phyloP scores from a whole-genome alignment of 2,329 filamentous ascomycete species.

The Diaporthe batatas region DNA sequence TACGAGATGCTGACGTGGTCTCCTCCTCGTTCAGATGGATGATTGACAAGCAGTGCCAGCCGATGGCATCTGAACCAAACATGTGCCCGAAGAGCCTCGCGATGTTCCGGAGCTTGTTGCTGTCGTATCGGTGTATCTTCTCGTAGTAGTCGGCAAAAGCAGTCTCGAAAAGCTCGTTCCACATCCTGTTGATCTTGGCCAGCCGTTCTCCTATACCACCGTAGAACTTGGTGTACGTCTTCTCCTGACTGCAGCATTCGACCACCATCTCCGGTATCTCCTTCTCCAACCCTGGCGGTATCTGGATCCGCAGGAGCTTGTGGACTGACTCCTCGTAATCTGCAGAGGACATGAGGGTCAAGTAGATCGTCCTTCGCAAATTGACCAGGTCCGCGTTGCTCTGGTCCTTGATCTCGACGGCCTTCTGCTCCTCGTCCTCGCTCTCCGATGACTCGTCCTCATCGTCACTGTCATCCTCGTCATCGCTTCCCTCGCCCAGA shows the following conservation, averaged over 20 bases:
- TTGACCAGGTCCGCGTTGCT: conserved; percentile 97
- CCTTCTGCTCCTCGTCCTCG: conserved; percentile 82
- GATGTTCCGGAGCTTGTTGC: conserved; percentile 93
- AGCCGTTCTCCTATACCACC: conserved; percentile 95
- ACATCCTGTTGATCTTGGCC: conserved; percentile 94
- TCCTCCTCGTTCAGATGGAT: conserved; percentile 97
- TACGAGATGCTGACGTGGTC: conserved; percentile 94
- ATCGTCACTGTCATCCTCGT: conserved; percentile 77
- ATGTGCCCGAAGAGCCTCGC: conserved; percentile 95
- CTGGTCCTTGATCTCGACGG: conserved; percentile 97
- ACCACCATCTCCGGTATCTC: conserved; percentile 97
- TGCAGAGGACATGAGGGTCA: conserved; percentile 97
- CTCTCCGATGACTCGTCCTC: conserved; percentile 80
- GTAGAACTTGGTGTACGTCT: conserved; percentile 98
- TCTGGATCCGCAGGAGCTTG: conserved; percentile 94
- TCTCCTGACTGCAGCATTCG: conserved; percentile 96
- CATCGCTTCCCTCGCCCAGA: conserved; percentile 90
- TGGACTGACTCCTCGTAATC: conserved; percentile 97
- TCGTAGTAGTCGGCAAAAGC: conserved; percentile 95
- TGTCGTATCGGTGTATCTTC: conserved; percentile 97
- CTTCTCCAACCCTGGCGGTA: conserved; percentile 87
- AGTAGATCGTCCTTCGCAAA: conserved; percentile 91
- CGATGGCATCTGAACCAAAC: conserved; percentile 87
- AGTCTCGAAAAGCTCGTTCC: conserved; percentile 93
- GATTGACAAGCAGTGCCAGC: conserved; percentile 88